These are phyloP conservation scores for Coniochaeta hoffmannii DNA, from an alignment of 2,329 filamentous ascomycete species.

Conservation along the genomic window DNA sequence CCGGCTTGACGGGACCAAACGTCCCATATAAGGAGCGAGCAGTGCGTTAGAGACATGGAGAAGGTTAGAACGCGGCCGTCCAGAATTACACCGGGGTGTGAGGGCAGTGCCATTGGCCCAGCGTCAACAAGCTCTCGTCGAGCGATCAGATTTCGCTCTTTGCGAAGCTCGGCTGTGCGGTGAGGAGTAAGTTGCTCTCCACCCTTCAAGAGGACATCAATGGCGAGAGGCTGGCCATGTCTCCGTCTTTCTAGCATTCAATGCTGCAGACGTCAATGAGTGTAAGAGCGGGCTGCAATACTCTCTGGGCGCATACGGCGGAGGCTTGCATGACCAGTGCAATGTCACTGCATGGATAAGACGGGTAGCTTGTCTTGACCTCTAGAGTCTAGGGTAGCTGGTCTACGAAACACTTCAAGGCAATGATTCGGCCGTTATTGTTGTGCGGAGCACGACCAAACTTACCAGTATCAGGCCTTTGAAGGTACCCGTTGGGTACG, in stretches of 20 bases:
- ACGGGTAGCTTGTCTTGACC: neutral
- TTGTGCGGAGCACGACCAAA: too few species aligned
- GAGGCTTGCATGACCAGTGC: neutral
- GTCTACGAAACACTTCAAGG: too few species aligned
- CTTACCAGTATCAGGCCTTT: too few species aligned
- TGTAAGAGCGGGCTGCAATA: neutral
- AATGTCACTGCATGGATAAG: neutral
- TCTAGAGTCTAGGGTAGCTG: neutral
- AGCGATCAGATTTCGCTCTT: neutral
- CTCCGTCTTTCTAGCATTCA: neutral
- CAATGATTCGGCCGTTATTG: too few species aligned
- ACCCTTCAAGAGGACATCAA: neutral
- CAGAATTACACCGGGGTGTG: neutral
- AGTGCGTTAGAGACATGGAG: neutral
- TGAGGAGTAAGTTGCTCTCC: neutral
- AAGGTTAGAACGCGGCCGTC: neutral
- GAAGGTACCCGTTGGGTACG: too few species aligned
- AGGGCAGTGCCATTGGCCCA: neutral
- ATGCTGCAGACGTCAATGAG: neutral
- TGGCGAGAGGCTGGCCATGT: too few species aligned
- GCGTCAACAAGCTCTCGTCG: neutral
- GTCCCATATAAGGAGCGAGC: neutral
- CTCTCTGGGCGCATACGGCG: neutral
- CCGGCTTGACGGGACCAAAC: too few species aligned
- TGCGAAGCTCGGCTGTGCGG: neutral